Base-by-base conservation (phyloP, 768 basidiomycete genomes). In the Rhizopogon roseolus region DNA sequence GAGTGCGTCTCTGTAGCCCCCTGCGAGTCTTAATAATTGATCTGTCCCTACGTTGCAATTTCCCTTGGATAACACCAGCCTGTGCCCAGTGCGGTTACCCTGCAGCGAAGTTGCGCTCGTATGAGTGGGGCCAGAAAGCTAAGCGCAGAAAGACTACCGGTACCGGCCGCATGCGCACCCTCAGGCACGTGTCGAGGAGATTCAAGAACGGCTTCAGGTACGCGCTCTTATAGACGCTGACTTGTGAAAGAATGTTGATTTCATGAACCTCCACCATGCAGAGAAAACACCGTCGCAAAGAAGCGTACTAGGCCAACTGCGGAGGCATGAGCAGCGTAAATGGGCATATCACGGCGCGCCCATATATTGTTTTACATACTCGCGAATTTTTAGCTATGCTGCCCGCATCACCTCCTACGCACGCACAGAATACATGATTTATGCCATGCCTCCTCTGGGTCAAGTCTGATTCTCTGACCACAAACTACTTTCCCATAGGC, bases 141-240 rank as follows among this genome's bases (percentile, higher is more conserved):
- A 98, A 98, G 86, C 88, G 97, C 76, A 88, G 96, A 85, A 97
- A 96, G 87, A 98, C 96, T 45, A 98, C 97, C 55, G 97, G 97
- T 56, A 95, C 96, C 60, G 96, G 96, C 61, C 82, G 95, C 67
- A 97, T 97, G 94, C 77, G 79, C 56, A 85, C 93, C 82, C 81
- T 98, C 74, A 97, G 94, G 81, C 73, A 80, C 50, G 96, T 98
- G 41, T 86, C 88, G 64, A 84, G 95, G 70, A 83, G 93, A 63
- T 98, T 98, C 88, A 98, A 98, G 87, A 98, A 97, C 69, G 93
- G 96, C 53, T 98, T 96, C 85, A 84, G 89, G 92, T 90, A 56
- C 49, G 80, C 29, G 9, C 29, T 32, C 29, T 22, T 4, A 14
- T 8, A 7, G 4, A 48, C 28, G 17, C 14, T 2, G 16, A 17